Base-by-base conservation (phyloP, 1,284 basidiomycete genomes). In the Ustilago hordei region DNA sequence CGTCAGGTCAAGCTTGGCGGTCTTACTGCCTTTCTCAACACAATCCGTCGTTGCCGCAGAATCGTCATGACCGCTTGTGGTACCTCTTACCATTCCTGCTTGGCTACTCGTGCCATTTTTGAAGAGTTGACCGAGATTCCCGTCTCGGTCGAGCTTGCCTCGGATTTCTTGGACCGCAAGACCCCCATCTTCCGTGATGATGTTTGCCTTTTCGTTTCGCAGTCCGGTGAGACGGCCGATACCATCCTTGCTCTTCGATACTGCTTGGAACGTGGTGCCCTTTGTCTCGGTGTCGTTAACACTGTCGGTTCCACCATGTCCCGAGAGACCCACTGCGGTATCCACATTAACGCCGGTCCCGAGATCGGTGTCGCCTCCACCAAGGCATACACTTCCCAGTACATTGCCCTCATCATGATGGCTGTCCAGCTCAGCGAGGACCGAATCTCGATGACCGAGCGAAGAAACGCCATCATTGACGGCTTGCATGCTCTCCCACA, bases 361-460 rank as follows among this genome's bases (percentile, higher is more conserved):
- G 96, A 99, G 89, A 96, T 99, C 76, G 96, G 97, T 90, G 97
- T 99, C 74, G 97, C 97, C 7, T 98, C 95, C n/a, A 99, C 97
- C 77, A 99, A 99, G 91, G 97, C 97, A 3, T 99, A 99, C 89
- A 99, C 96, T 3, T 98, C 95, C 58, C 96, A 99, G 88, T 99
- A 98, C 89, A 95, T 99, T 81, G 97, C 96, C 3, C 90, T 99
- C 61, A 89, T 98, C 87, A 96, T 99, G 93, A 97, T 99, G 89
- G 97, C 97, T 15, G 90, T 99, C 43, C 95, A 98, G 88, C 90
- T 99, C 28, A 95, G 95, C 4, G 95, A 98, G 87, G 97, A 99
- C 88, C 93, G 95, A 57, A 93, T 98, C 86, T 94, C 93, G 55
- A 92, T 98, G 88, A 92, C 92, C 3, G 91, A 92, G 81, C 93